These are phyloP conservation scores for Odontarrhena argentea DNA, from an alignment of 345 rosid species.

Conservation along the genomic window DNA sequence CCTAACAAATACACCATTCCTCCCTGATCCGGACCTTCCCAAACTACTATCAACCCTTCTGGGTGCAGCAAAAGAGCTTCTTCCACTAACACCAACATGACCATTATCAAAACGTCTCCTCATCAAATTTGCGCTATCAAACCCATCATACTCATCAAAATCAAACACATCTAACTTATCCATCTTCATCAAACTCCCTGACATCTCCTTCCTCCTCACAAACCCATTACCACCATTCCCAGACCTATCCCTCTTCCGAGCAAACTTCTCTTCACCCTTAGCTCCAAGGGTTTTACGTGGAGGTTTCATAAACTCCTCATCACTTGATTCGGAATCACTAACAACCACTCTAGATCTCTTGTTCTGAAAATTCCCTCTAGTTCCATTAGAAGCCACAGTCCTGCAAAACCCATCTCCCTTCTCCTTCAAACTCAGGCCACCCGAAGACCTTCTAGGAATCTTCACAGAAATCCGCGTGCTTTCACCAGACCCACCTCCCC, in stretches of 20 bases:
- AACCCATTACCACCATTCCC: slow-evolving; percentile 47
- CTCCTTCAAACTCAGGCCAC: slow-evolving; percentile 68
- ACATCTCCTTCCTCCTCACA: slow-evolving; percentile 46
- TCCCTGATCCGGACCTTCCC: slow-evolving; percentile 59
- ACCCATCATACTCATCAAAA: slow-evolving; percentile 80
- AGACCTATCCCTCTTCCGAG: slow-evolving; percentile 54
- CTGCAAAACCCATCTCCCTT: slow-evolving; percentile 52
- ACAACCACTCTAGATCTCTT: slow-evolving; percentile 64
- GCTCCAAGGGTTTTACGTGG: slow-evolving; percentile 49
- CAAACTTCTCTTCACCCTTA: slow-evolving; percentile 52
- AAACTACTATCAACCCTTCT: slow-evolving; percentile 46
- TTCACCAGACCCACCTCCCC: slow-evolving; percentile 70
- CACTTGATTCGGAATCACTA: slow-evolving; percentile 85
- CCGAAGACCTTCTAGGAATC: slow-evolving; percentile 63
- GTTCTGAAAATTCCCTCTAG: slow-evolving; percentile 48
- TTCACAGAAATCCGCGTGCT: slow-evolving; percentile 59
- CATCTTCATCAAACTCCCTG: slow-evolving; percentile 56
- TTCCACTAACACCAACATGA: slow-evolving; percentile 46
- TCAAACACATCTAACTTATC: slow-evolving; percentile 74
- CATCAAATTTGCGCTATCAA: slow-evolving; percentile 50
- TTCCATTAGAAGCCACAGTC: slow-evolving; percentile 49
- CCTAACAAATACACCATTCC: slow-evolving; percentile 51
- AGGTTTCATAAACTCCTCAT: slow-evolving; percentile 58
- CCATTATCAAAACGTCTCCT: slow-evolving; percentile 50
- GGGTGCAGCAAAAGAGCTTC: slow-evolving; percentile 42